A percentile compares a stretch with the other conserved stretches of the same genome.
Conservation (phyloP, 768 basidiomycete genomes). For the Amanita fuliginea region DNA sequence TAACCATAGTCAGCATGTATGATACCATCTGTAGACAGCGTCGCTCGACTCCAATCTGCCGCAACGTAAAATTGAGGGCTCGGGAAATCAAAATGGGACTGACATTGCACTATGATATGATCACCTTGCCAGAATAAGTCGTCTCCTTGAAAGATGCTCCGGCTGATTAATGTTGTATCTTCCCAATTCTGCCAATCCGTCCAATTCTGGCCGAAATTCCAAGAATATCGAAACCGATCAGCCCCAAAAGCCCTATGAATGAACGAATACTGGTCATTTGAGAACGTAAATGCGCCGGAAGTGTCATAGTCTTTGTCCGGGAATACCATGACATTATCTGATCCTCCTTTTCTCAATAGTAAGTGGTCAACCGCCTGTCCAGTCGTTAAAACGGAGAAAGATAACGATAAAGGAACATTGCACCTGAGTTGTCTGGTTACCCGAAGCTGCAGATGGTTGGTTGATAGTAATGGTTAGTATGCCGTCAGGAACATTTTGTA, state of each 20-base stretch:
- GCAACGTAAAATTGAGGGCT: neutral
- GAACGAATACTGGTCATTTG: constrained; percentile 61
- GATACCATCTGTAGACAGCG: constrained; percentile 50
- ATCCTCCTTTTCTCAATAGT: constrained; percentile 67
- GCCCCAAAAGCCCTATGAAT: constrained; percentile 80
- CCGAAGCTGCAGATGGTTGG: constrained; percentile 34
- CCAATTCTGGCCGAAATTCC: constrained; percentile 83
- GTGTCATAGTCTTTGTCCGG: constrained; percentile 71
- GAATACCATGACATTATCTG: constrained; percentile 79
- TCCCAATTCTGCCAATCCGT: constrained; percentile 74
- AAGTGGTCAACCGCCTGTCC: constrained; percentile 61
- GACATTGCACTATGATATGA: constrained; percentile 86
- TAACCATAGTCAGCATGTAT: constrained; percentile 71
- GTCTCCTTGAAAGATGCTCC: constrained; percentile 38
- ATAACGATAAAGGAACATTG: constrained; percentile 13
- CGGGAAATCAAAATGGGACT: constrained; percentile 15
- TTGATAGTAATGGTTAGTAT: constrained; percentile 63
- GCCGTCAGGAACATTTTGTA: constrained; percentile 72
- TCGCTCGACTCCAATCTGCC: constrained; percentile 68
- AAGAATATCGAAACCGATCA: constrained; percentile 78
- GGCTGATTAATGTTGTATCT: constrained; percentile 52
- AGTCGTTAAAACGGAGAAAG: constrained; percentile 6
- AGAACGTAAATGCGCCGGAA: constrained; percentile 38
- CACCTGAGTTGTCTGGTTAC: constrained; percentile 44
- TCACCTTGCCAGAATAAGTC: constrained; percentile 68